Evolutionary conservation across 2,329 filamentous ascomycete species (phyloP).

Genomic region (Diaporthe sp.): DNA sequence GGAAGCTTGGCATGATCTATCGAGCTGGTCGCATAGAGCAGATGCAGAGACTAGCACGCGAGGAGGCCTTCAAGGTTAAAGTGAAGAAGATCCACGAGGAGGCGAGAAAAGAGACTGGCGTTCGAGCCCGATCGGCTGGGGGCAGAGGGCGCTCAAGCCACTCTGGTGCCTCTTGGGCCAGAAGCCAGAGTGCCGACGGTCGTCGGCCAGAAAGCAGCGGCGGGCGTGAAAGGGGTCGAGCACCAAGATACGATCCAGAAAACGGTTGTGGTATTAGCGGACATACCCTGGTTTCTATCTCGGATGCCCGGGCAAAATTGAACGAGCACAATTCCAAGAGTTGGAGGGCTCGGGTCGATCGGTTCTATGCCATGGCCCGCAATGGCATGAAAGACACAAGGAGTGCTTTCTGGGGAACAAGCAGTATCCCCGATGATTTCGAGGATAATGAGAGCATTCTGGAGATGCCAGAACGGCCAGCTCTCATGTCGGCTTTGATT

Average conservation of each 20-base stretch:
- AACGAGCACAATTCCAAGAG: slow-evolving; percentile 86
- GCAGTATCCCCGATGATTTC: slow-evolving; percentile 82
- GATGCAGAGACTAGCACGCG: slow-evolving; percentile 86
- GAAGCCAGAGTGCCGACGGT: slow-evolving; percentile 68
- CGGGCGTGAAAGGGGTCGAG: slow-evolving; percentile 51
- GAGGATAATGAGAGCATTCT: slow-evolving; percentile 88
- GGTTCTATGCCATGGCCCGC: slow-evolving; percentile 75
- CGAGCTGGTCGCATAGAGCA: slow-evolving; percentile 89
- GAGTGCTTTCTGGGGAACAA: slow-evolving; percentile 82
- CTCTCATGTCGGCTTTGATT: slow-evolving; percentile 82
- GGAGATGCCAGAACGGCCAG: slow-evolving; percentile 85
- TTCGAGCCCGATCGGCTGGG: slow-evolving; percentile 66
- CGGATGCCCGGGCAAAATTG: slow-evolving; percentile 80
- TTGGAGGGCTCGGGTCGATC: slow-evolving; percentile 92
- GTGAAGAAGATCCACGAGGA: slow-evolving; percentile 83
- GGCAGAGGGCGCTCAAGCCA: slow-evolving; percentile 48
- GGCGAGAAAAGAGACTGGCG: slow-evolving; percentile 61
- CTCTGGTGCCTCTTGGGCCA: slow-evolving; percentile 49
- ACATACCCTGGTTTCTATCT: slow-evolving; percentile 76
- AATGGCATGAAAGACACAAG: slow-evolving; percentile 83
- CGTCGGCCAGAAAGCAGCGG: slow-evolving; percentile 48
- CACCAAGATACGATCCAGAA: slow-evolving; percentile 83
- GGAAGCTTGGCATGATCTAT: slow-evolving; percentile 96
- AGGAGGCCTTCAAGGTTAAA: slow-evolving; percentile 91
- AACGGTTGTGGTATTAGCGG: slow-evolving; percentile 78